A percentile compares a stretch with the other conserved stretches of the same genome.
phyloP scores from a whole-genome alignment of 495 filamentous ascomycete genomes.

The Hypoxylon crocopeplum region DNA sequence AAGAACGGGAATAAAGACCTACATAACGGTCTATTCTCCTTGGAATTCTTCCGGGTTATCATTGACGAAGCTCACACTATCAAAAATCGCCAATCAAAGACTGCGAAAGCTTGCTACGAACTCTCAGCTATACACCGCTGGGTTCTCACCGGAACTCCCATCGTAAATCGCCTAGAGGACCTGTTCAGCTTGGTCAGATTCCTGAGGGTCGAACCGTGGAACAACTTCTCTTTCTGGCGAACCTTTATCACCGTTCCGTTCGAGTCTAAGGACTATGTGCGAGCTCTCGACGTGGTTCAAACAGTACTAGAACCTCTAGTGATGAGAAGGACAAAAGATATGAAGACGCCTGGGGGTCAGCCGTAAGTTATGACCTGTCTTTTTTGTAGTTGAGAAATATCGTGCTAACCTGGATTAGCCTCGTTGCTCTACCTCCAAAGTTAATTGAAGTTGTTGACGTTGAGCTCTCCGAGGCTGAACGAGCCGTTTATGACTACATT shows the following conservation, averaged over 20 bases:
- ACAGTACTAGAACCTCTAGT: slow-evolving; percentile 95
- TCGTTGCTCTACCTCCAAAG: slow-evolving; percentile 86
- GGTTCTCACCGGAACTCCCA: slow-evolving; percentile 94
- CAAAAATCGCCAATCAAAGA: slow-evolving; percentile 89
- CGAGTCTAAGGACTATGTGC: slow-evolving; percentile 90
- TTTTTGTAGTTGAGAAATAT: background rate
- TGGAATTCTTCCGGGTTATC: slow-evolving; percentile 93
- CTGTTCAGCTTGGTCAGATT: slow-evolving; percentile 95
- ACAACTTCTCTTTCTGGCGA: slow-evolving; percentile 98
- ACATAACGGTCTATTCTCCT: slow-evolving; percentile 81
- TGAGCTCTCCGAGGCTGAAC: slow-evolving; percentile 80
- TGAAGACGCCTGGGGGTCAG: slow-evolving; percentile 92
- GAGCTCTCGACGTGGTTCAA: slow-evolving; percentile 95
- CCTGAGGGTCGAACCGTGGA: slow-evolving; percentile 93
- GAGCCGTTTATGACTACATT: slow-evolving; percentile 90
- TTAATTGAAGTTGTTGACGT: slow-evolving; percentile 83
- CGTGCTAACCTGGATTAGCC: slow-evolving; percentile 36
- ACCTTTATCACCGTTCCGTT: slow-evolving; percentile 98
- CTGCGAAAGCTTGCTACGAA: slow-evolving; percentile 91
- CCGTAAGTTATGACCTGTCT: slow-evolving; percentile 46
- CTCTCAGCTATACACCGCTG: slow-evolving; percentile 85
- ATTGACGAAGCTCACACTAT: slow-evolving; percentile 95
- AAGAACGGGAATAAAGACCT: slow-evolving; percentile 61
- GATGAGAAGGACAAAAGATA: slow-evolving; percentile 93
- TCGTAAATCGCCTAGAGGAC: slow-evolving; percentile 95